These are phyloP conservation scores for Kurtzmaniella natalensis DNA, from an alignment of 1,139 yeast species.

Conservation along the genomic window DNA sequence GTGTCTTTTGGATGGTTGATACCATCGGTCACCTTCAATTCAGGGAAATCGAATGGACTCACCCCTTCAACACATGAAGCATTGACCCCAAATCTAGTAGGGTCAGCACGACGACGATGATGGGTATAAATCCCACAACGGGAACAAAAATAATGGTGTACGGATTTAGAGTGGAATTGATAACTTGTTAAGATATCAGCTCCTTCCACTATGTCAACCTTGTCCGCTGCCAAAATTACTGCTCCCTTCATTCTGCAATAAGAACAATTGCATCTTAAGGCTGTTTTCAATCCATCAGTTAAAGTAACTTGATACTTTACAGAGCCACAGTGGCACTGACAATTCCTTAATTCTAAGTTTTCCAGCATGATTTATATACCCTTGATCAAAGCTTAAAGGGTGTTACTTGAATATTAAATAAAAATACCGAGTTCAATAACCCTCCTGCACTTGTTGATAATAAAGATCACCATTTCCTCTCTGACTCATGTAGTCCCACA, in stretches of 20 bases:
- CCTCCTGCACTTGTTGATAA: no score
- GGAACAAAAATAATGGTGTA: neutral
- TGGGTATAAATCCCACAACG: neutral
- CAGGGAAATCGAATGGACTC: neutral
- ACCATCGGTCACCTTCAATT: neutral
- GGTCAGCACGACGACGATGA: neutral
- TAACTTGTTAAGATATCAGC: neutral
- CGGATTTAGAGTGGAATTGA: neutral
- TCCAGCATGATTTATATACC: no score
- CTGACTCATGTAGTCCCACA: no score
- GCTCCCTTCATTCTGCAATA: conserved; percentile 1
- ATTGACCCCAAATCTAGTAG: neutral
- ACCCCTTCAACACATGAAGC: neutral
- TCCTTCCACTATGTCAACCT: neutral
- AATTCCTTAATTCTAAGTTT: neutral
- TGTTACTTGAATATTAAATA: no score
- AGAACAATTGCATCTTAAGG: neutral
- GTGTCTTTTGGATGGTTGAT: neutral
- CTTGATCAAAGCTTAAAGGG: no score
- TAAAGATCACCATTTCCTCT: no score
- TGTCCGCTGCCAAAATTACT: neutral
- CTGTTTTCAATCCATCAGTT: neutral
- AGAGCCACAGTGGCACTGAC: neutral
- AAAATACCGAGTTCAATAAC: no score
- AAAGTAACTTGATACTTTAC: neutral